Evolutionary conservation across 2,329 filamentous ascomycete species (phyloP), one percentile per base, ranked within the genome.

Genomic region (Apiospora marii): DNA sequence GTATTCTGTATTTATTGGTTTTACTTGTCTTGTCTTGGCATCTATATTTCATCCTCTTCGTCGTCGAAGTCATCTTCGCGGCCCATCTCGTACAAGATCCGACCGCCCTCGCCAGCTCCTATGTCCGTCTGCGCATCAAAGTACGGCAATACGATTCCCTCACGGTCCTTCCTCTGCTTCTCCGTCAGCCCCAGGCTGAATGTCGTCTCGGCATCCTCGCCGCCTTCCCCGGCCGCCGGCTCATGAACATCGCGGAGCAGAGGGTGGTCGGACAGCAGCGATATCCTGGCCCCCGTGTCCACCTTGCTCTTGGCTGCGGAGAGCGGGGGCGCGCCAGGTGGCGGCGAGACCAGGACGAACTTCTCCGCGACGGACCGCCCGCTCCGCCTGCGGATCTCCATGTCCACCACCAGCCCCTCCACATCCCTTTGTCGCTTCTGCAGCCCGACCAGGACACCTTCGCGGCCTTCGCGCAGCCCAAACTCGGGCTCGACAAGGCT

Each of bases 41-140:
- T 64, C 22, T 76, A 81, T 77, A 81, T 81, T 72, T 81, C 80
- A 67, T 81, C 80, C 70, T 81, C 95, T 79, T 97, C 95, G 73
- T 97, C 95, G 77, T 98, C 95, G 84, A 98, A 98, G 81, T 98
- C 95, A 82, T 99, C 96, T 84, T 98, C 96, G 74, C 91, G 90
- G 1, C 95, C 96, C 93, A 98, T 97, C 77, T 98, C 96, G 81
- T 99, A 99, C 79, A 99, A 80, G 76, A 99, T 99, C 74, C 96
- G 89, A 0, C 96, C 96, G 5, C 96, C 96, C 78, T 97, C 94
- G 0, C 95, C 95, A 0, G 90, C 88, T 0, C 91, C 92, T 70
- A 91, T 88, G 68, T 92, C 92, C 70, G 91, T 94, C 87, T 99
- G 96, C 34, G 96, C 96, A 85, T 99, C 96, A 83, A 97, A 98